Conservation (phyloP, 2,329 filamentous ascomycete genomes). For the Fusarium concolor region DNA sequence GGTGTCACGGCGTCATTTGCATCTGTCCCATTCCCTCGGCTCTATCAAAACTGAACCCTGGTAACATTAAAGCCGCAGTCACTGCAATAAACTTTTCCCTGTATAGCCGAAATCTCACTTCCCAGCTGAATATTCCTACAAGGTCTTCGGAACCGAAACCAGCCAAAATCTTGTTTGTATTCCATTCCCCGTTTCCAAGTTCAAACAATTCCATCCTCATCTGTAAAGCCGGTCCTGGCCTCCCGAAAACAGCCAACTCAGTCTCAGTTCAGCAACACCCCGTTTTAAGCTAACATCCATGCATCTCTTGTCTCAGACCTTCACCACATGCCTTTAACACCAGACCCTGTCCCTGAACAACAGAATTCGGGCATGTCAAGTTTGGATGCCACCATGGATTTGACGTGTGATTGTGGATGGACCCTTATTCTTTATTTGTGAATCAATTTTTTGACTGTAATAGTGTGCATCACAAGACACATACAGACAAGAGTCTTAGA, state of each 20-base stretch:
- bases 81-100: neutral
- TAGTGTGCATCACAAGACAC: conserved; percentile 7
- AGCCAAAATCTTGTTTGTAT: conserved; percentile 29
- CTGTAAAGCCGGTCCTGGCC: conserved; percentile 6
- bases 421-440: conserved; percentile 25
- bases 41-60: neutral
- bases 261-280: neutral
- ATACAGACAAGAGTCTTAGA: neutral
- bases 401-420: conserved; percentile 34
- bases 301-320: conserved; percentile 33
- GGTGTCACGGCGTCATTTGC: conserved; percentile 45
- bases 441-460: neutral
- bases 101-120: neutral
- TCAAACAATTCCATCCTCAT: conserved; percentile 3
- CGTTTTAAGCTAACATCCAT: conserved; percentile 7
- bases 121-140: neutral
- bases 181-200: conserved; percentile 7
- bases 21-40: conserved; percentile 27
- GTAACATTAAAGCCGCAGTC: conserved; percentile 5
- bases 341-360: conserved; percentile 35
- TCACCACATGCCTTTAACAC: conserved; percentile 36
- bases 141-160: conserved; percentile 16
- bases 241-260: conserved; percentile 25
- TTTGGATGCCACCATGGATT: conserved; percentile 9
- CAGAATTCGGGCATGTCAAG: neutral